phyloP scores from a whole-genome alignment of 208 protist species.

The Angomonas ambiguus region DNA sequence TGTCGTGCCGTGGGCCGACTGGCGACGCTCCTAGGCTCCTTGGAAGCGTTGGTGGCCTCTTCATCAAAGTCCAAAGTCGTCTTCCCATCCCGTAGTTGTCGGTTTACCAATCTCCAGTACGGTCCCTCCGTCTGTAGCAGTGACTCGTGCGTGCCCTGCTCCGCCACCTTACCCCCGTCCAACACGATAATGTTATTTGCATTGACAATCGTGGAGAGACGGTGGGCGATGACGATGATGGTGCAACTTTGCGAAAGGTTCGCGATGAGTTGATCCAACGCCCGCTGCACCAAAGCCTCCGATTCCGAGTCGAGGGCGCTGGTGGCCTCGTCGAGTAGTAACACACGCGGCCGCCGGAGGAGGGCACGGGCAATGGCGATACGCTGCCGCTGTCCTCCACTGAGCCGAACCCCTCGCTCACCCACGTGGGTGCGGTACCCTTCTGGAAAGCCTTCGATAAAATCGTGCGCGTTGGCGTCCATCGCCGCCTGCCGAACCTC shows the following conservation, averaged over 20 bases:
- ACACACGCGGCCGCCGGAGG: conserved; percentile 64
- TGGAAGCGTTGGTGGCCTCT: neutral
- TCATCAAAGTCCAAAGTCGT: conserved; percentile 40
- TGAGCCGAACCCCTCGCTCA: conserved; percentile 75
- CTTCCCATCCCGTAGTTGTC: conserved; percentile 27
- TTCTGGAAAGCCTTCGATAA: conserved; percentile 37
- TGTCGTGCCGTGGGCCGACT: neutral
- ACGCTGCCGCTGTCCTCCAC: conserved; percentile 92
- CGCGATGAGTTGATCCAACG: conserved; percentile 56
- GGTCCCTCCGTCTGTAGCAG: conserved; percentile 27
- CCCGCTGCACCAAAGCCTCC: conserved; percentile 88
- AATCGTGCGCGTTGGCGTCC: conserved; percentile 50
- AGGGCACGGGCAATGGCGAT: conserved; percentile 93
- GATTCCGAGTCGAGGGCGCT: conserved; percentile 65
- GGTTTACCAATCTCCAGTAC: conserved; percentile 39
- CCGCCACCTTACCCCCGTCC: conserved; percentile 34
- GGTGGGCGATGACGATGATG: conserved; percentile 62
- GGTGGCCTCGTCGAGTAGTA: conserved; percentile 94
- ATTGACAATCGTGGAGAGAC: conserved; percentile 52
- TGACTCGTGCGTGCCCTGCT: conserved; percentile 47
- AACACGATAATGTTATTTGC: conserved; percentile 57
- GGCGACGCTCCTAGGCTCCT: neutral
- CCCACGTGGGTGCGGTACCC: conserved; percentile 48
- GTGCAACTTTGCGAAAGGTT: conserved; percentile 53
- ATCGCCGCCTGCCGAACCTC: conserved; percentile 34